Evolutionary conservation across 176 grass and related monocot genomes (phyloP), one percentile per base, ranked within the genome.

Genomic region (Urochloa ruziziensis): DNA sequence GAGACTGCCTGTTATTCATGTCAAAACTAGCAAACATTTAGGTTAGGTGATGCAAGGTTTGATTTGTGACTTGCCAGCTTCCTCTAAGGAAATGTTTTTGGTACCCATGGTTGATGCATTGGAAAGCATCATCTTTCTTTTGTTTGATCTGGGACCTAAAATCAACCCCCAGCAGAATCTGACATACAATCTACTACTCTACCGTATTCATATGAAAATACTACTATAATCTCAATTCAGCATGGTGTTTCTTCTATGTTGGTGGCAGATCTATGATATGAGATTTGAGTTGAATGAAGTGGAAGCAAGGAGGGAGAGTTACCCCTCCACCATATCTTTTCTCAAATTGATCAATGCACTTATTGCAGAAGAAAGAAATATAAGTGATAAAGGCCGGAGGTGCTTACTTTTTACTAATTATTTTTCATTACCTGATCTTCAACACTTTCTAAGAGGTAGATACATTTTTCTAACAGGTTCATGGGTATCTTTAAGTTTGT

Each of bases 301-400:
- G 67, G 96, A 98, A 87, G 91, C 96, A 82, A 95, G 91, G 87
- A 93, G 88, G 87, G 96, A 98, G 61, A 91, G 87, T 79, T 98
- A 98, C 82, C 96, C 96, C 40, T 98, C 96, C 5, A 98, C 93
- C n/a, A 91, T 98, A 86, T 98, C 96, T 56, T 98, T 95, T 88
- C 89, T 98, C 61, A 95, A 84, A 77, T 95, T 98, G 84, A 82
- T 95, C 70, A 98, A 98, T 93, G 85, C 96, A 75, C 91, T 98
- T 43, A 98, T 98, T 66, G 88, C 85, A 24, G 91, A 98, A 91
- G 96, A 98, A 85, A 89, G 59, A 80, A 90, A 95, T 79, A 75
- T 88, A 78, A 91, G 82, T 42, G 96, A 98, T 75, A 91, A 92
- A 86, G 93, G 96, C 70, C 84, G 78, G 32, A 98, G 96, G 93